phyloP scores from a whole-genome alignment of 305 asterid genomes.

The Fraxinus platypoda region DNA sequence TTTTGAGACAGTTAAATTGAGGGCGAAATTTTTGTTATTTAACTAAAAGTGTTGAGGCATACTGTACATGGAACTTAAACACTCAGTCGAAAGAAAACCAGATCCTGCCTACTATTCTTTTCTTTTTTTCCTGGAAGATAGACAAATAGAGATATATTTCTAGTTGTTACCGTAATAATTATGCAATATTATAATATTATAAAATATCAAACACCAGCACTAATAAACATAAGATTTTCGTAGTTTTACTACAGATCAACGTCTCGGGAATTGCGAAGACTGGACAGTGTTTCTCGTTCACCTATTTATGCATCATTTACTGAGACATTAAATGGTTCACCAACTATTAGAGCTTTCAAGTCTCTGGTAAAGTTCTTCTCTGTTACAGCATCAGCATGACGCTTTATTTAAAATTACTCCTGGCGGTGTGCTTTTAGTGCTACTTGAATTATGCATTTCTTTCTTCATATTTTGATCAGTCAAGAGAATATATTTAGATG shows the following conservation, averaged over 20 bases:
- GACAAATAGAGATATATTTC: neutral
- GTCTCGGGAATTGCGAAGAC: conserved; percentile 90
- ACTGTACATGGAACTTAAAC: neutral
- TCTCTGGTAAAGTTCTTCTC: conserved; percentile 50
- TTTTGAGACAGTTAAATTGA: neutral
- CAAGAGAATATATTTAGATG: neutral
- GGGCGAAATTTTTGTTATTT: neutral
- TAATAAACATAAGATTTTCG: conserved; percentile 33
- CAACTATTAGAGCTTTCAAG: conserved; percentile 84
- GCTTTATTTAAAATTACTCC: neutral
- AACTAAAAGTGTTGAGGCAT: neutral
- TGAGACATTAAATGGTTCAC: conserved; percentile 89
- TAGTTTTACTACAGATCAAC: conserved; percentile 96
- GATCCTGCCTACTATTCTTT: neutral
- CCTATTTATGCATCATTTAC: conserved; percentile 95
- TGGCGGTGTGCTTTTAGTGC: neutral
- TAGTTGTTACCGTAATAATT: neutral
- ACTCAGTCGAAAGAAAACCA: neutral
- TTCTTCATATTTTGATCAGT: neutral
- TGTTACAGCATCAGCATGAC: conserved; percentile 7
- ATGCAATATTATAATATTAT: neutral
- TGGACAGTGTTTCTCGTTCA: conserved; percentile 95
- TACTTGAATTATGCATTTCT: neutral
- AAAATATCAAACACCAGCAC: conserved; percentile 8
- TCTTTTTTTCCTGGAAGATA: neutral